phyloP scores from a whole-genome alignment of 306 rosid genomes.

The Ceratonia siliqua region DNA sequence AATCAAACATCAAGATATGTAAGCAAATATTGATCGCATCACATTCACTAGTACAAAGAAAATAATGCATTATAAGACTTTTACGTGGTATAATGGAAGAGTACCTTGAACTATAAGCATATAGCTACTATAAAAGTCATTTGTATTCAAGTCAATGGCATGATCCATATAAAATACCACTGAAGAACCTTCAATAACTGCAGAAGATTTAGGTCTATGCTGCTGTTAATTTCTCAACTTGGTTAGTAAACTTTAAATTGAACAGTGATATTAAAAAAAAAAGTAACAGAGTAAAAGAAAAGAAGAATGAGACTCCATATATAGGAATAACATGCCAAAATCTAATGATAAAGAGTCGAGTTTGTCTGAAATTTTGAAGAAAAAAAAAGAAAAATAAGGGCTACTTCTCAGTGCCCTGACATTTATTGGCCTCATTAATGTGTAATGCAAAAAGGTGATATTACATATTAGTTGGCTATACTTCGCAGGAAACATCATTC shows the following conservation, averaged over 20 bases:
- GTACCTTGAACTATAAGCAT: constrained; percentile 77
- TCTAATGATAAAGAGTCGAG: neutral
- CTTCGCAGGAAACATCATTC: neutral
- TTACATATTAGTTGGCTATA: neutral
- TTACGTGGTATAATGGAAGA: neutral
- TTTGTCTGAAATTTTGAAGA: neutral
- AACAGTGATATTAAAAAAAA: neutral
- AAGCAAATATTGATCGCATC: constrained; percentile 26
- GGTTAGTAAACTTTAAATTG: neutral
- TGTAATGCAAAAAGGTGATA: neutral
- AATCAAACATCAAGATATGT: constrained; percentile 35
- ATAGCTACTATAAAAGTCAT: constrained; percentile 59
- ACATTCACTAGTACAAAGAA: neutral
- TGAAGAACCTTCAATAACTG: constrained; percentile 78
- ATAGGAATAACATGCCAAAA: neutral
- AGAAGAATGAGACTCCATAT: neutral
- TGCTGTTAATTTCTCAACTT: constrained; percentile 29
- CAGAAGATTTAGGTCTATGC: constrained; percentile 33
- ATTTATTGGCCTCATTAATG: neutral
- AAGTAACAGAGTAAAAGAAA: neutral
- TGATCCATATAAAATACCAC: constrained; percentile 73
- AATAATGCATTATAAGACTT: neutral
- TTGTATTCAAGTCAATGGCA: constrained; percentile 41
- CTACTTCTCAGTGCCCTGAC: neutral
- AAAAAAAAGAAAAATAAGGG: too few species aligned